Base-by-base conservation (phyloP, 106 monocot species). In the Dioscorea zingiberensis region DNA sequence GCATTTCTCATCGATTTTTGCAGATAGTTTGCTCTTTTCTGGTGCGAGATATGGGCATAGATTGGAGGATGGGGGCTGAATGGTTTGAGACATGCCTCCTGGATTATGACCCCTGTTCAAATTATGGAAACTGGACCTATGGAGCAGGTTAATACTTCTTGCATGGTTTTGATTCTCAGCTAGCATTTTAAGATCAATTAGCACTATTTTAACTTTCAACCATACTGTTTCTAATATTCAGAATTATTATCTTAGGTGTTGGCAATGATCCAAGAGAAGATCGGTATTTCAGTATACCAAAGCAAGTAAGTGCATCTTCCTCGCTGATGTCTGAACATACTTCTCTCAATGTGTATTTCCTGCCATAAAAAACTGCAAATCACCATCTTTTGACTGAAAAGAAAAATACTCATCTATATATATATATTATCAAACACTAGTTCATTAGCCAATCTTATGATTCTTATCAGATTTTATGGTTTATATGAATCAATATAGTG, bases 121-220 rank as follows among this genome's bases (percentile, higher is more conserved):
- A 97, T 73, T 97, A 97, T 72, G 92, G 97, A 8, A 92, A 97
- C 69, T 97, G 97, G 92, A 92, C 91, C 32, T 92, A 97, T 72
- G 97, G 97, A 56, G 92, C 97, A 79, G 97, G 94, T 95, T 54
- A 69, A 61, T 22, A 16, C 6, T 27, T 16, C n/a, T n/a, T 56
- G 16, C 3, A 18, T 32, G 45, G 22, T n/a, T n/a, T n/a, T n/a
- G n/a, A n/a, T n/a, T n/a, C n/a, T n/a, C n/a, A n/a, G n/a, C n/a
- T n/a, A n/a, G n/a, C n/a, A n/a, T n/a, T n/a, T n/a, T n/a, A n/a
- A n/a, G n/a, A n/a, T n/a, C n/a, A n/a, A n/a, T n/a, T n/a, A n/a
- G n/a, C n/a, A n/a, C n/a, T n/a, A n/a, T n/a, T n/a, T n/a, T 18
- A 24, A 29, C 13, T 29, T 27, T 61, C 30, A 21, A 24, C 2